Conservation (phyloP, 2,329 filamentous ascomycete species). For the Zarea fungicola region DNA sequence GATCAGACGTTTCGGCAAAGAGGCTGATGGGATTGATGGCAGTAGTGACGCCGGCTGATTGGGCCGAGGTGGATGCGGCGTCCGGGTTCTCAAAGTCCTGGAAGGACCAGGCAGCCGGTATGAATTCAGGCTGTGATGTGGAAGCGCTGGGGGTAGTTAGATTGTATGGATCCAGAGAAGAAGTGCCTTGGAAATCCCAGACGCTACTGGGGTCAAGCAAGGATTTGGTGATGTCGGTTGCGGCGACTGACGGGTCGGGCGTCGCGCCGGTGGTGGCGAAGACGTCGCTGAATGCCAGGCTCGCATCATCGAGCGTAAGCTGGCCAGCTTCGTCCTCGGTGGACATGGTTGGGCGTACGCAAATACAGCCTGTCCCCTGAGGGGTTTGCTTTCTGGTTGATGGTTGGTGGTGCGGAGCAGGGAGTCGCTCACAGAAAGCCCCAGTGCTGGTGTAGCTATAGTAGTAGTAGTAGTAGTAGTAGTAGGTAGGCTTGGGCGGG, state of each 20-base stretch:
- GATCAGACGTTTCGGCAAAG: slow-evolving; percentile 20
- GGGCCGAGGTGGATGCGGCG: slow-evolving; percentile 1
- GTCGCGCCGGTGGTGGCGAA: slow-evolving; percentile 25
- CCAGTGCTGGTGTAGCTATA: too few relatives aligned
- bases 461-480: too few relatives aligned
- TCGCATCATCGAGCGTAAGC: slow-evolving; percentile 41
- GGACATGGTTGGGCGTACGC: slow-evolving; percentile 27
- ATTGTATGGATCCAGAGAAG: slow-evolving; percentile 44
- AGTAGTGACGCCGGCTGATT: slow-evolving; percentile 26
- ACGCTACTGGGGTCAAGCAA: slow-evolving; percentile 25
- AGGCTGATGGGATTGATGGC: slow-evolving; percentile 24
- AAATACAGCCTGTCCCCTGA: not conserved
- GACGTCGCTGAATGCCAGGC: slow-evolving; percentile 32
- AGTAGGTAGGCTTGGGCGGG: too few relatives aligned
- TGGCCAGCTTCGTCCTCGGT: slow-evolving; percentile 37
- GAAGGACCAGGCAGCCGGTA: slow-evolving; percentile 30
- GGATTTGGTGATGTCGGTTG: slow-evolving; percentile 30
- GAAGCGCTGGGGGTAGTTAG: slow-evolving; percentile 30
- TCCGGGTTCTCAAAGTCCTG: slow-evolving; percentile 29
- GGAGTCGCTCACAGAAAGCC: too few relatives aligned
- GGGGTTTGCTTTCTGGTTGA: not conserved
- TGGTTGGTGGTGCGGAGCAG: not conserved
- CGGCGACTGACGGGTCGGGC: slow-evolving; percentile 25
- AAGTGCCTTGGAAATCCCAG: slow-evolving; percentile 46
- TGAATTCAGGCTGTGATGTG: slow-evolving; percentile 27